Base-by-base conservation (phyloP, 108 stramenopile species). In the Nitzschia sp. region DNA sequence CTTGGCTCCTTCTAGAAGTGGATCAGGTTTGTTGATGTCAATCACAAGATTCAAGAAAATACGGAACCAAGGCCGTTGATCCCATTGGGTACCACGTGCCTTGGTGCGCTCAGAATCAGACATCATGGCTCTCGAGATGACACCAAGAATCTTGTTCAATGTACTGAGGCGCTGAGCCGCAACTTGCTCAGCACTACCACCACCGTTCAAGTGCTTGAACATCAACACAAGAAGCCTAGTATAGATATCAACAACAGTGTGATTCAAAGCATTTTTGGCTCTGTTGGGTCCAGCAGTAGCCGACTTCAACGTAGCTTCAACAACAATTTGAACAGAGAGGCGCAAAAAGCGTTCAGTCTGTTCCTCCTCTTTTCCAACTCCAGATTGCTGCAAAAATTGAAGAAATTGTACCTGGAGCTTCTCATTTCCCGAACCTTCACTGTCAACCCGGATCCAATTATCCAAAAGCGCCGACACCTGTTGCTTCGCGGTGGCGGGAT, bases 21-120 rank as follows among this genome's bases (percentile, higher is more conserved):
- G 85, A 72, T 90, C 90, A 6, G 97, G 92, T 42, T 84, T 79
- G 75, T 93, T 94, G 62, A 99, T 48, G 63, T 98, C 99, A 41
- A 92, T 85, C 2, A 97, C 70, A 64, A 99, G 77, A 82, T 96
- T 92, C 25, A 97, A 79, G 2, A 99, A 67, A 55, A 99, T 71
- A 41, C 99, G 87, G 79, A 94, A 98, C 94, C 98, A 99, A 17
- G 99, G 99, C 41, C 97, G 77, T 70, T 97, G 97, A 68, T 99
- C 99, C 91, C 94, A 91, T 17, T 53, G 57, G 7, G 40, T 3
- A 10, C 57, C 65, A 7, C 42, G 25, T 26, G 72, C 73, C 54
- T 80, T 82, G 7, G 79, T 65, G 52, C 80, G 79, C 65, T 91
- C 85, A 19, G 75, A 85, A 54, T 79, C 71, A 53, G 87, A 85